Conservation (phyloP, 139 green algal genomes). For the Picochlorum sp. region DNA sequence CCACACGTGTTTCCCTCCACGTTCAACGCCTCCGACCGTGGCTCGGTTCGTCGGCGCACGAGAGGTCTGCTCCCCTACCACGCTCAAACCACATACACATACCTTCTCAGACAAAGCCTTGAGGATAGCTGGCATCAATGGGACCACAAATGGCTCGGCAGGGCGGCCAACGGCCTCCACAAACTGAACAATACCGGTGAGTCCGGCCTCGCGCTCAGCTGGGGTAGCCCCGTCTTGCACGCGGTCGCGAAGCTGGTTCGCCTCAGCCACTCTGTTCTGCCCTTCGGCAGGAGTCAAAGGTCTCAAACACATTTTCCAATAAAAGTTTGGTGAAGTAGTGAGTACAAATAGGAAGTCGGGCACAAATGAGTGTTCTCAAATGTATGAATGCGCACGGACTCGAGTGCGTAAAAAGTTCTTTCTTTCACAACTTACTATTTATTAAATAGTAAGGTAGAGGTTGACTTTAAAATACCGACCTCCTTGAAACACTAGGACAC, state of each 20-base stretch:
- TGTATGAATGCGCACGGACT: no score
- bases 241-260: constrained; percentile 3
- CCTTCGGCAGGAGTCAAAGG: constrained; percentile 1
- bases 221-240: constrained; percentile 1
- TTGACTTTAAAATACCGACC: neutral
- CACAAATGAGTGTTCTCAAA: no score
- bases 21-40: no score
- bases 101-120: constrained; percentile 63
- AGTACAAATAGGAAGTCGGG: neutral
- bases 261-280: constrained; percentile 1
- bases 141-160: constrained; percentile 59
- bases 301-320: constrained; percentile 6
- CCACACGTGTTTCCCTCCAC: neutral
- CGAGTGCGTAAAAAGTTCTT: no score
- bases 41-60: neutral
- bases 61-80: neutral
- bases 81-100: neutral
- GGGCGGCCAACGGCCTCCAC: neutral
- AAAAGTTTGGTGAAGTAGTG: neutral
- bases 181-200: constrained; percentile 3
- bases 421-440: no score
- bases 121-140: constrained; percentile 49
- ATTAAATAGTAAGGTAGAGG: no score
- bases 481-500: constrained; percentile 1
- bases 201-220: constrained; percentile 1